Conservation (phyloP, 176 grass and related monocot genomes). For the Themeda triandra region DNA sequence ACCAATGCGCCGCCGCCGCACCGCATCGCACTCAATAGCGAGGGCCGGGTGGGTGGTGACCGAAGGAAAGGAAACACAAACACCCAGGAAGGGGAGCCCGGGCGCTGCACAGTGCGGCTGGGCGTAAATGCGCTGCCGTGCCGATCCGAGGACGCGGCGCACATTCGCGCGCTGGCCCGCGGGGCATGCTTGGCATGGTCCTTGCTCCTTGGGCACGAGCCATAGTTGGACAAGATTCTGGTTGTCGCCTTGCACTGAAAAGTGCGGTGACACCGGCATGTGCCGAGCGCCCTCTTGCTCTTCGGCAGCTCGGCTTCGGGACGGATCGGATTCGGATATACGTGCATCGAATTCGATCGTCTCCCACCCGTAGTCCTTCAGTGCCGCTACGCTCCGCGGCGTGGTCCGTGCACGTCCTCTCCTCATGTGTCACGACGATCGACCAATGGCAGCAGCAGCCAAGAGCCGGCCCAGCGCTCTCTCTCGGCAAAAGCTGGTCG, state of each 20-base stretch:
- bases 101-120: neutral
- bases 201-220: conserved; percentile 7
- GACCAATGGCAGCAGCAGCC: neutral
- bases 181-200: neutral
- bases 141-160: neutral
- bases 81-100: neutral
- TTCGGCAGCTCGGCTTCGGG: neutral
- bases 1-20: neutral
- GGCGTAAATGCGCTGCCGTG: neutral
- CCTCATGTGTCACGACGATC: neutral
- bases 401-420: conserved; percentile 1
- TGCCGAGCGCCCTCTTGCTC: neutral
- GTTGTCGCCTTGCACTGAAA: conserved; percentile 18
- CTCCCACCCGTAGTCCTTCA: too few relatives aligned
- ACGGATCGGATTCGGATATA: too few relatives aligned
- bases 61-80: neutral
- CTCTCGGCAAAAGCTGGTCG: conserved; percentile 13
- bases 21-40: neutral
- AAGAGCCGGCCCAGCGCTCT: neutral
- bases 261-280: conserved; percentile 20
- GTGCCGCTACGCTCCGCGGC: too few relatives aligned
- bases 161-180: neutral
- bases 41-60: too few relatives aligned
- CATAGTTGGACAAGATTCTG: conserved; percentile 25
- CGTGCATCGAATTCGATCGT: too few relatives aligned